phyloP scores from a whole-genome alignment of 495 filamentous ascomycete genomes.

The Penicillium canariense region DNA sequence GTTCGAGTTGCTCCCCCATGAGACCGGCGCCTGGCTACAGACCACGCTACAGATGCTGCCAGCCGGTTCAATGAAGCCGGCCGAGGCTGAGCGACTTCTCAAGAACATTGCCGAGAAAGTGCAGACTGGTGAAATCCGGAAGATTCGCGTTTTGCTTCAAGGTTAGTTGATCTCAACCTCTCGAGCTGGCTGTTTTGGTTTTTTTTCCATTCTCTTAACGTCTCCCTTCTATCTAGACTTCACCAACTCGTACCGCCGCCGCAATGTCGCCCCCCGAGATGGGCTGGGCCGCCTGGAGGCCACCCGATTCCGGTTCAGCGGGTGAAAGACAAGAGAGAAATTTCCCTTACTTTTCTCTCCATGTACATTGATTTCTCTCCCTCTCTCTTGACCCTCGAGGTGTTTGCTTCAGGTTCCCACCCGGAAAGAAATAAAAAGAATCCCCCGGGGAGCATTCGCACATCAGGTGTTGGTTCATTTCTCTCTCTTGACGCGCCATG shows the following conservation, averaged over 20 bases:
- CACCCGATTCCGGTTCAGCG: constrained; percentile 77
- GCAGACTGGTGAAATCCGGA: constrained; percentile 67
- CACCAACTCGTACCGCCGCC: constrained; percentile 84
- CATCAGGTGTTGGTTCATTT: constrained; percentile 16
- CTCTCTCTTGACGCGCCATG: constrained; percentile 20
- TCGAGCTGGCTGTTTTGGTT: neutral
- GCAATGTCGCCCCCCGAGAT: constrained; percentile 92
- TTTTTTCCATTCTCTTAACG: neutral
- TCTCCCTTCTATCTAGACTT: constrained; percentile 59
- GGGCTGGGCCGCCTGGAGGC: constrained; percentile 84
- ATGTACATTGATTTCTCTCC: constrained; percentile 19
- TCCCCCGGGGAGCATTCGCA: constrained; percentile 27
- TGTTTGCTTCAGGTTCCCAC: neutral
- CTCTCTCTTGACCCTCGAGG: constrained; percentile 1
- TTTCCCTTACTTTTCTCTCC: constrained; percentile 7
- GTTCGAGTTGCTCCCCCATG: constrained; percentile 80
- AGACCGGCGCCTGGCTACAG: constrained; percentile 76
- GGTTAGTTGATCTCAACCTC: constrained; percentile 34
- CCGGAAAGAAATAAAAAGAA: constrained; percentile 13
- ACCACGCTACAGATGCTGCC: constrained; percentile 81
- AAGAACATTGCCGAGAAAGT: constrained; percentile 65
- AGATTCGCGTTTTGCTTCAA: constrained; percentile 82
- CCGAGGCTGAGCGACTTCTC: constrained; percentile 63
- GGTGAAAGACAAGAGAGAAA: constrained; percentile 32
- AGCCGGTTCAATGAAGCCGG: constrained; percentile 67